phyloP scores from a whole-genome alignment of 2,329 filamentous ascomycete species.

The Pseudocercospora macadamiae region DNA sequence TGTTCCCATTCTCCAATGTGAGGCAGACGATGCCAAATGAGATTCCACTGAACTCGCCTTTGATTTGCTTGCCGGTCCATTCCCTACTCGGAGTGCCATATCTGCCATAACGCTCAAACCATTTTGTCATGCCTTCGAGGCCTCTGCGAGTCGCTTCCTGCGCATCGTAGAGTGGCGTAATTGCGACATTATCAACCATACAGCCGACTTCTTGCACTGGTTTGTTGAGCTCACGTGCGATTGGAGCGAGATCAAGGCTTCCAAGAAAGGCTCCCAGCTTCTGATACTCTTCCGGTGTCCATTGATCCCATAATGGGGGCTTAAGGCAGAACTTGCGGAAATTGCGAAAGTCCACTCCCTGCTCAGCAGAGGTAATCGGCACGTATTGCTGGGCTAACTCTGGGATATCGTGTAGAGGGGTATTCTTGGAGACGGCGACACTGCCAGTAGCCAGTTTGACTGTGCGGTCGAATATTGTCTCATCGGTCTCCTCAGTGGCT shows the following conservation, averaged over 20 bases:
- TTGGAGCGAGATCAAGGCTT: constrained; percentile 21
- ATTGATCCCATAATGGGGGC: constrained; percentile 29
- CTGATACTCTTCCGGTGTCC: constrained; percentile 20
- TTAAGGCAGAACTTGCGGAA: constrained; percentile 27
- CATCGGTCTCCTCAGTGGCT: neutral
- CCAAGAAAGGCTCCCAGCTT: constrained; percentile 18
- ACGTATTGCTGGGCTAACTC: constrained; percentile 14
- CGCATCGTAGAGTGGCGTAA: constrained; percentile 24
- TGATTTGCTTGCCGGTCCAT: constrained; percentile 7
- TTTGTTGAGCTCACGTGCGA: constrained; percentile 19
- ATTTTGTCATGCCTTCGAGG: constrained; percentile 21
- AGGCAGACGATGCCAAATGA: neutral
- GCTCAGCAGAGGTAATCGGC: constrained; percentile 7
- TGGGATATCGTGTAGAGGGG: constrained; percentile 8
- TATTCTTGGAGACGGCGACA: neutral
- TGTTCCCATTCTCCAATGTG: neutral
- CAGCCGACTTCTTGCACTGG: constrained; percentile 29
- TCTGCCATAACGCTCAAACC: constrained; percentile 10
- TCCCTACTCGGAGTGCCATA: constrained; percentile 10
- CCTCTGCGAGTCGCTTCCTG: constrained; percentile 18
- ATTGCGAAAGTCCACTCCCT: constrained; percentile 17
- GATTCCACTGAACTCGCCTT: constrained; percentile 7
- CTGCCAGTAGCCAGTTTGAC: neutral
- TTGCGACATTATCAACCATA: constrained; percentile 23
- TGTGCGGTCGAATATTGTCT: neutral